Base-by-base conservation (phyloP, 495 filamentous ascomycete species). In the Penicillium egyptiacum region DNA sequence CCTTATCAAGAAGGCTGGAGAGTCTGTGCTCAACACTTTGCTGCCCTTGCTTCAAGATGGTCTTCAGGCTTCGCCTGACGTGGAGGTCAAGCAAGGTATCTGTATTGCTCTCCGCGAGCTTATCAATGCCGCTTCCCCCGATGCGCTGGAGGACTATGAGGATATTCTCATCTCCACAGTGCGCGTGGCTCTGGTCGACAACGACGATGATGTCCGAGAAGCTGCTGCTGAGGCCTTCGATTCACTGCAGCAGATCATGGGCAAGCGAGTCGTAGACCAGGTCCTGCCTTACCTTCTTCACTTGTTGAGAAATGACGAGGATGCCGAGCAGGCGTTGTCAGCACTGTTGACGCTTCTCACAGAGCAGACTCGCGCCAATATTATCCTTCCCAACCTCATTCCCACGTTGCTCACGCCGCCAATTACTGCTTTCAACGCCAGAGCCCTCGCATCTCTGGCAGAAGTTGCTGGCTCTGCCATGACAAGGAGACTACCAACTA, bases 171-270 rank as follows among this genome's bases (percentile, higher is more conserved):
- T 98, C 56, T 91, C 91, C 11, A 91, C 96, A 43, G 90, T 98
- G 26, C 88, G 94, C 6, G 92, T 91, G 31, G 95, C 94, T 45
- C 81, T 98, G 49, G 93, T 95, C 42, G 94, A 98, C 70, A 80
- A 85, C 45, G 86, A 97, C 66, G 83, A 84, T 56, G 90, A 96
- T 47, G 95, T 98, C 22, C 81, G 94, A 69, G 94, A 98, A 70
- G 92, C 95, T 48, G 94, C 94, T 22, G 94, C 94, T 30, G 95
- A 98, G 69, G 94, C 94, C 1, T 98, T 98, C 64, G 94, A 98
- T 66, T 88, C 92, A 25, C 69, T 98, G 60, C 94, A 98, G 69
- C 88, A 91, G 64, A 88, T 95, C 47, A 77, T 98, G 68, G 94
- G 94, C 73, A 98, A 96, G 81, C 88, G 81, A 61, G 91, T 89